Conservation (phyloP, 805 yeast species). For the Citeromyces nyonsensis region DNA sequence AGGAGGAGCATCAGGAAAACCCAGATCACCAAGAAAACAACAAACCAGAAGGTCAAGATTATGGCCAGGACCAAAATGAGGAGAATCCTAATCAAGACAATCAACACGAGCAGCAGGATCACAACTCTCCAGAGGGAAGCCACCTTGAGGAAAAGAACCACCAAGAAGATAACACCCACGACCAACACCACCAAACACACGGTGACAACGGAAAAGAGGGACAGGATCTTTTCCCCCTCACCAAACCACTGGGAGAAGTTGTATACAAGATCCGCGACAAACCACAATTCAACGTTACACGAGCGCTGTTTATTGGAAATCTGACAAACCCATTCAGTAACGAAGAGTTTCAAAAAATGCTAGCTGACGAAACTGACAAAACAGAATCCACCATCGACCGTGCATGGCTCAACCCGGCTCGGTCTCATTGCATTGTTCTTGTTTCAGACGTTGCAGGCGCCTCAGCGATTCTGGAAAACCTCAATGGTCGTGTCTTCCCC, state of each 20-base stretch:
- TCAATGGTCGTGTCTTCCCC: conserved; percentile 21
- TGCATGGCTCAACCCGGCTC: conserved; percentile 24
- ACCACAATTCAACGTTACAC: conserved; percentile 19
- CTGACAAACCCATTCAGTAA: conserved; percentile 22
- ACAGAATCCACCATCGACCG: conserved; percentile 17
- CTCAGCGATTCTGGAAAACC: conserved; percentile 13
- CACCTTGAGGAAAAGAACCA: too few relatives aligned
- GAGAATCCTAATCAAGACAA: too few relatives aligned
- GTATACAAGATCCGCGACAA: conserved; percentile 15
- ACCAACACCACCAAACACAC: too few relatives aligned
- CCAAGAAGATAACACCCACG: too few relatives aligned
- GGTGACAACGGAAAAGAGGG: too few relatives aligned
- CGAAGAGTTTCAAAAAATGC: conserved; percentile 17
- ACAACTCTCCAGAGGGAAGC: too few relatives aligned
- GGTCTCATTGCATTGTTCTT: conserved; percentile 26
- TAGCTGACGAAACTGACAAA: conserved; percentile 15
- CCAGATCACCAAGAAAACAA: too few relatives aligned
- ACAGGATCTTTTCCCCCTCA: neutral
- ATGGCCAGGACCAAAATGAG: too few relatives aligned
- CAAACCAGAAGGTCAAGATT: too few relatives aligned
- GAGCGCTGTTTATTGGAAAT: conserved; percentile 29
- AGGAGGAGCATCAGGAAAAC: too few relatives aligned
- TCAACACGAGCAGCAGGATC: too few relatives aligned
- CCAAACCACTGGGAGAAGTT: conserved; percentile 12
- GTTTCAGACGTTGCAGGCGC: conserved; percentile 24